Evolutionary conservation across 352 stramenopile genomes (phyloP), one percentile per base, ranked within the genome.

Genomic region (Pseudoperonospora humuli): DNA sequence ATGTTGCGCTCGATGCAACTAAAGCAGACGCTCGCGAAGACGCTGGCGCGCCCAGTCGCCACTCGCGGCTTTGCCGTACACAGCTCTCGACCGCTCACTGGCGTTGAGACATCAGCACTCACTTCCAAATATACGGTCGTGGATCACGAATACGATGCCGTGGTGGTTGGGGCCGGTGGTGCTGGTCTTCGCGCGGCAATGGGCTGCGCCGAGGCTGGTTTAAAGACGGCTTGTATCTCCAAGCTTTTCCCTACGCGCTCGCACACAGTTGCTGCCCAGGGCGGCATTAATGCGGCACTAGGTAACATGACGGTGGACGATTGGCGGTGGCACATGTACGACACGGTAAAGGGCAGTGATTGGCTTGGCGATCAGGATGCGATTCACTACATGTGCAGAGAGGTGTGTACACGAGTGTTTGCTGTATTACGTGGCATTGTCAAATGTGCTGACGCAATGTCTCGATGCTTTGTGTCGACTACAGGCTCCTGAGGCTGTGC

Each of bases 341-440:
- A 98, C 74, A 98, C 95, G 13, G 94, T 98, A 13, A 98, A 98
- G 67, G 95, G 95, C 25, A 85, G 57, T 18, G 95, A 98, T 59
- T 98, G 93, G 93, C 75, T 98, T 2, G 95, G 95, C 31, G 95
- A 98, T 72, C 95, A 98, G 71, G 95, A 98, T 70, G 90, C 94
- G 41, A 98, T 98, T 62, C 94, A 98, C 63, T 98, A 98, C 83
- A 98, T 98, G 95, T 98, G 91, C 66, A 69, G 87, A 39, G 94
- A 98, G 55, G 59, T 67, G 23, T 19, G 20, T 36, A 9, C 11
- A 55, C 34, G 8, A 45, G 7, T n/a, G n/a, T n/a, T n/a, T n/a
- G n/a, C n/a, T n/a, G n/a, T n/a, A n/a, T n/a, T n/a, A n/a, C n/a
- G n/a, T n/a, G n/a, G n/a, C n/a, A n/a, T n/a, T n/a, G n/a, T n/a